phyloP scores from a whole-genome alignment of 2,329 filamentous ascomycete species.

The Aspergillus terreus region DNA sequence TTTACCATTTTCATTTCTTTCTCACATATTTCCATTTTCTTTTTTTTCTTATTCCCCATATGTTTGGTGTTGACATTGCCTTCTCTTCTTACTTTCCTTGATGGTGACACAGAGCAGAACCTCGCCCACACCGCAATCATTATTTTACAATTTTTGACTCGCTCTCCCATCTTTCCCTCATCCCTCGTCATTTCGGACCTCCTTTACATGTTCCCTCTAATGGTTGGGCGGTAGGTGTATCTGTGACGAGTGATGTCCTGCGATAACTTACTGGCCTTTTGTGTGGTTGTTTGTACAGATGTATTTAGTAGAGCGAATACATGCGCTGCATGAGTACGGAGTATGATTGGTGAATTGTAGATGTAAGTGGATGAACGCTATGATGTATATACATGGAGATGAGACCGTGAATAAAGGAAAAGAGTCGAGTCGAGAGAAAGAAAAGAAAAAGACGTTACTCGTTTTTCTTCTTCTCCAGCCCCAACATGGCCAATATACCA shows the following conservation, averaged over 20 bases:
- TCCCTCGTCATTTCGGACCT: conserved; percentile 13
- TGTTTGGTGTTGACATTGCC: conserved; percentile 18
- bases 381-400: conserved; percentile 1
- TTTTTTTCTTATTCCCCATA: conserved; percentile 34
- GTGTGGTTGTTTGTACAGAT: conserved; percentile 17
- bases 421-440: background rate
- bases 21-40: conserved; percentile 14
- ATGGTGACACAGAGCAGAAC: conserved; percentile 15
- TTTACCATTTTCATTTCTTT: conserved; percentile 19
- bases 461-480: conserved; percentile 14
- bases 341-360: too few relatives aligned
- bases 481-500: conserved; percentile 11
- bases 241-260: conserved; percentile 21
- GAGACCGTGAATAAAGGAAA: background rate
- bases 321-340: too few relatives aligned
- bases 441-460: conserved; percentile 1
- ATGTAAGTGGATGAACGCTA: background rate
- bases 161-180: conserved; percentile 3
- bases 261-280: conserved; percentile 10
- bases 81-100: conserved; percentile 18
- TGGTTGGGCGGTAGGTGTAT: conserved; percentile 20
- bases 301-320: conserved; percentile 9
- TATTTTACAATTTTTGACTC: conserved; percentile 14
- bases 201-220: conserved; percentile 9
- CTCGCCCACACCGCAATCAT: conserved; percentile 13